Percentiles rank a stretch among this genome's conserved stretches.
Evolutionary conservation across 2,329 filamentous ascomycete species (phyloP).

Genomic region (Botryotinia globosa): DNA sequence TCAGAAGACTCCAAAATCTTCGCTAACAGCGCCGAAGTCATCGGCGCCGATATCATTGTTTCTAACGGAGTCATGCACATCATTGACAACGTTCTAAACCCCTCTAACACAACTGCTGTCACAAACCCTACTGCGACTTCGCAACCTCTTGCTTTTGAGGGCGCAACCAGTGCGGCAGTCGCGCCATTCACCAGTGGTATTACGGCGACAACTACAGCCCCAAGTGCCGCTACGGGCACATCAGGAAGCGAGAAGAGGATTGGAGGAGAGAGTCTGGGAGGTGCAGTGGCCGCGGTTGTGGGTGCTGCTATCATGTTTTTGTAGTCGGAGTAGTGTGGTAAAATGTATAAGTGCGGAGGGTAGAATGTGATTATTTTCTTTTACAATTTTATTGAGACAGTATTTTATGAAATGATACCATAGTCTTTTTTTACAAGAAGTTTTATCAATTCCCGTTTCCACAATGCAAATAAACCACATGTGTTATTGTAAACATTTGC

Average conservation of each 20-base stretch:
- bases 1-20: constrained; percentile 39
- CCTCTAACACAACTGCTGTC: constrained; percentile 38
- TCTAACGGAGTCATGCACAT: constrained; percentile 41
- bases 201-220: constrained; percentile 42
- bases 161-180: constrained; percentile 27
- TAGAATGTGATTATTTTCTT: not conserved
- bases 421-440: not conserved
- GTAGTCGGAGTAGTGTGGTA: not conserved
- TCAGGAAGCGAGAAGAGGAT: not conserved
- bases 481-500: not conserved
- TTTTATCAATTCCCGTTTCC: not conserved
- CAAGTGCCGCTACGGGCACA: constrained; percentile 32
- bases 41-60: constrained; percentile 40
- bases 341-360: not conserved
- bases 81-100: constrained; percentile 47
- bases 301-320: constrained; percentile 3
- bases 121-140: constrained; percentile 42
- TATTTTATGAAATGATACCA: not conserved
- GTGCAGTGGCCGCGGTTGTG: constrained; percentile 40
- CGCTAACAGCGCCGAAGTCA: constrained; percentile 42
- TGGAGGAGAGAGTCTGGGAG: not conserved
- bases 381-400: not conserved
- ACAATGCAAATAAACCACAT: not conserved
- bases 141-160: constrained; percentile 40
- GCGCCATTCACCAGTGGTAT: constrained; percentile 44